Percentiles rank a stretch among this genome's conserved stretches.
Evolutionary conservation across 306 rosid genomes (phyloP).

Genomic region (Glycine soja): DNA sequence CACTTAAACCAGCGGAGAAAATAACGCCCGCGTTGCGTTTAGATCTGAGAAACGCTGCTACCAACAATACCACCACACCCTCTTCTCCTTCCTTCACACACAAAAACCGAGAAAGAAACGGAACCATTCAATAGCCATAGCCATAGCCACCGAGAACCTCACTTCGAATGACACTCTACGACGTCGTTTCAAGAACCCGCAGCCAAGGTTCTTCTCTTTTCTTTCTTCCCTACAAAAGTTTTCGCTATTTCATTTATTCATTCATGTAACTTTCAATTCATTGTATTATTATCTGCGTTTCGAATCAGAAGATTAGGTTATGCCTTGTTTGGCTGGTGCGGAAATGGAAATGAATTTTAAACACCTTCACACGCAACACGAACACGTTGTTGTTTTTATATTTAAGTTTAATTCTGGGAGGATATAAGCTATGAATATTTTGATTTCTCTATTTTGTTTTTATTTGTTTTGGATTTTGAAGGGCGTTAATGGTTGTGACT

Average conservation of each 20-base stretch:
- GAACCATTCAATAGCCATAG: not conserved
- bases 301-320: slow-evolving; percentile 19
- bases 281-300: not conserved
- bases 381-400: not conserved
- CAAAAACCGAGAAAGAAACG: not conserved
- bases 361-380: not conserved
- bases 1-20: slow-evolving; percentile 48
- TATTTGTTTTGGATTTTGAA: slow-evolving; percentile 9
- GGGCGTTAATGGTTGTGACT: slow-evolving; percentile 21
- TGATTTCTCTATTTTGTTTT: not conserved
- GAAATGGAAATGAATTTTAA: not conserved
- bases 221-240: not conserved
- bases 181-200: slow-evolving; percentile 39
- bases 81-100: not conserved
- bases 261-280: not conserved
- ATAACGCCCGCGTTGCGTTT: slow-evolving; percentile 49
- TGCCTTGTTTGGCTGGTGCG: slow-evolving; percentile 26
- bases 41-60: slow-evolving; percentile 48
- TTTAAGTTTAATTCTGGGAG: not conserved
- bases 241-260: not conserved
- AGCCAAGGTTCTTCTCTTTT: slow-evolving; percentile 53
- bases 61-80: not conserved
- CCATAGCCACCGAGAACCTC: slow-evolving; percentile 33
- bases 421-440: slow-evolving; percentile 16
- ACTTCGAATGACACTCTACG: slow-evolving; percentile 18